Base-by-base conservation (phyloP, 164 flowering plant genomes). In the Nymphaea thermarum region DNA sequence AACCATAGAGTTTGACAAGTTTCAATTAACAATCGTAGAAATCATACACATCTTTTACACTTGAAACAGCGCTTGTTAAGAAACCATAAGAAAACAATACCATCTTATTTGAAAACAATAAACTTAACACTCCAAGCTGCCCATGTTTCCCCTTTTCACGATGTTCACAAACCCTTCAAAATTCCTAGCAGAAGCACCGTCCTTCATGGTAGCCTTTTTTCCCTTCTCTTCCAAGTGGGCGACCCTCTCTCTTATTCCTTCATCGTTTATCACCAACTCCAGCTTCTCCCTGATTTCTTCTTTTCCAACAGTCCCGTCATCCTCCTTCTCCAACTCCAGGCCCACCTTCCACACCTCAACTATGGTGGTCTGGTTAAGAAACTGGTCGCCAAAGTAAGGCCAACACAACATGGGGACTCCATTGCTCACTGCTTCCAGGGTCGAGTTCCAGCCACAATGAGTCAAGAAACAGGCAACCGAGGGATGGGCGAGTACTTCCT, bases 381-480 rank as follows among this genome's bases (percentile, higher is more conserved):
- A 53, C 69, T 67, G 69, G 62, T 67, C 69, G 51, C 11, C 62
- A 67, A 67, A 67, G 69, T 67, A 67, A 16, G 69, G 69, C 69
- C 69, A 67, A 16, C 69, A 47, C 43, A 67, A 25, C 43, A 67
- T 8, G 43, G 69, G 69, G 4, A 67, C 62, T 3, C 69, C 69
- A 47, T 47, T 51, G 62, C 25, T 14, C 16, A 67, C 43, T 42
- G 41, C 62, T 25, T 67, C 62, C 43, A 67, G 6, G 43, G 69
- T 67, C 4, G 69, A 67, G 69, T 67, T 67, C 69, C 69, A 67
- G 11, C 69, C 69, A 67, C 69, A 67, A 6, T 67, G 69, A 5
- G 69, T 44, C 62, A 67, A 6, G 43, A 67, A 67, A 25, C 69
- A 67, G 3, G 69, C 69, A 25, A 67, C 17, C 10, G 69, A 67